Percentiles rank a stretch among this genome's conserved stretches.
Conservation (phyloP, 2,329 filamentous ascomycete species). For the Cordyceps fumosorosea region DNA sequence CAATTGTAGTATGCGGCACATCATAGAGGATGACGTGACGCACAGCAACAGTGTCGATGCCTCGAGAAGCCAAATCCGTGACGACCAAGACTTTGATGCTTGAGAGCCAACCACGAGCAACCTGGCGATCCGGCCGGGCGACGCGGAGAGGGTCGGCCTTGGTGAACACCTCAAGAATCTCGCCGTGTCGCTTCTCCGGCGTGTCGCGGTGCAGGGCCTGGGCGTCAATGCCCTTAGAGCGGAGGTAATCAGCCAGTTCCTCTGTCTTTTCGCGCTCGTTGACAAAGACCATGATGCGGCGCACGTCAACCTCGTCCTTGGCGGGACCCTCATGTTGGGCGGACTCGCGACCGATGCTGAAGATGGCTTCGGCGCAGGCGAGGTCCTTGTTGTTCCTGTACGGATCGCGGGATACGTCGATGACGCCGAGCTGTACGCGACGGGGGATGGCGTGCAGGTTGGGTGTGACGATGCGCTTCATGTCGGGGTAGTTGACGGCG, state of each 20-base stretch:
- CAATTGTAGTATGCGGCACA: conserved; percentile 95
- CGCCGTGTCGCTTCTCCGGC: conserved; percentile 66
- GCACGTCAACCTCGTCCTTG: conserved; percentile 57
- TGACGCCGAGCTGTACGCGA: conserved; percentile 85
- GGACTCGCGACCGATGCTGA: conserved; percentile 78
- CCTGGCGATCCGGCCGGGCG: conserved; percentile 19
- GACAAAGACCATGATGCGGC: conserved; percentile 90
- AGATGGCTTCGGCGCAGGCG: conserved; percentile 91
- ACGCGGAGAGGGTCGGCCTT: conserved; percentile 35
- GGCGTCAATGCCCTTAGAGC: conserved; percentile 81
- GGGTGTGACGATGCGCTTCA: conserved; percentile 82
- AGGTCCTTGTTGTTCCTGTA: conserved; percentile 90
- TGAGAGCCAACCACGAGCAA: conserved; percentile 46
- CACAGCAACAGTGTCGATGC: conserved; percentile 89
- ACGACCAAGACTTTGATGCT: conserved; percentile 91
- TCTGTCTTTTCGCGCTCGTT: conserved; percentile 89
- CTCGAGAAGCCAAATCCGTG: conserved; percentile 85
- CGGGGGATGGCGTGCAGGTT: conserved; percentile 95
- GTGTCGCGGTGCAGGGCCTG: conserved; percentile 81
- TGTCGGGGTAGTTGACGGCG: conserved; percentile 73
- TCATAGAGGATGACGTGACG: conserved; percentile 91
- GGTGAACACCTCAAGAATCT: conserved; percentile 73
- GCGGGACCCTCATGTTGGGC: conserved; percentile 49
- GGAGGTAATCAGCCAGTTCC: conserved; percentile 72
- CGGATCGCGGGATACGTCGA: conserved; percentile 86